These are phyloP conservation scores for Prunus kanzakura DNA, from an alignment of 306 rosid genomes.

Conservation along the genomic window DNA sequence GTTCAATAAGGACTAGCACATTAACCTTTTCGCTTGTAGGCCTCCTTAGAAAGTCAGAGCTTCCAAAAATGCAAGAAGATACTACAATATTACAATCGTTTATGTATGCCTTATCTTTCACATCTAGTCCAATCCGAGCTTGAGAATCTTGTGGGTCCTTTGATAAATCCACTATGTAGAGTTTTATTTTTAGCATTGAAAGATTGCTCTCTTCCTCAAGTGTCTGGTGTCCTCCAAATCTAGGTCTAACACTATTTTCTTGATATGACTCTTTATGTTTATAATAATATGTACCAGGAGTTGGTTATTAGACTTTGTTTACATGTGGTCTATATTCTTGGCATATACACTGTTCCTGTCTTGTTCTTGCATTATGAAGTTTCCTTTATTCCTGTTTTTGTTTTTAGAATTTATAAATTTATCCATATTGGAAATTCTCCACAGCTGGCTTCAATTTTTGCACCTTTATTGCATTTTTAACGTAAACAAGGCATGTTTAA, in stretches of 20 bases:
- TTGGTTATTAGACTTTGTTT: too few relatives aligned
- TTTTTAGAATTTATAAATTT: too few relatives aligned
- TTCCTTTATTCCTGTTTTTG: too few relatives aligned
- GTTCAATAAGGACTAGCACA: not conserved
- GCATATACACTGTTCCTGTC: too few relatives aligned
- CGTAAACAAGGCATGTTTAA: too few relatives aligned
- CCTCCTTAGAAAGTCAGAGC: constrained; percentile 89
- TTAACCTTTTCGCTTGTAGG: constrained; percentile 76
- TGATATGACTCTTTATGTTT: too few relatives aligned
- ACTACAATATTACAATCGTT: constrained; percentile 64
- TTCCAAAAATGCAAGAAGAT: constrained; percentile 93
- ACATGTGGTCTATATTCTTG: too few relatives aligned
- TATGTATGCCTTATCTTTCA: constrained; percentile 67
- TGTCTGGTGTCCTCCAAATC: constrained; percentile 84
- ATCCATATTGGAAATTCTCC: too few relatives aligned
- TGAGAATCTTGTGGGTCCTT: constrained; percentile 50
- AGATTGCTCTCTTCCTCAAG: constrained; percentile 73
- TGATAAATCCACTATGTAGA: constrained; percentile 80
- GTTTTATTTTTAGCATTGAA: constrained; percentile 65
- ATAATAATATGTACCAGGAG: too few relatives aligned
- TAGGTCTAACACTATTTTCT: constrained; percentile 27
- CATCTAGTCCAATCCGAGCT: constrained; percentile 78
- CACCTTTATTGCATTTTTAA: too few relatives aligned
- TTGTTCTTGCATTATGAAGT: too few relatives aligned
- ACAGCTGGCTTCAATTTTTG: too few relatives aligned